Evolutionary conservation across 2,329 filamentous ascomycete species (phyloP).

Genomic region (Paecilomyces fulvus): DNA sequence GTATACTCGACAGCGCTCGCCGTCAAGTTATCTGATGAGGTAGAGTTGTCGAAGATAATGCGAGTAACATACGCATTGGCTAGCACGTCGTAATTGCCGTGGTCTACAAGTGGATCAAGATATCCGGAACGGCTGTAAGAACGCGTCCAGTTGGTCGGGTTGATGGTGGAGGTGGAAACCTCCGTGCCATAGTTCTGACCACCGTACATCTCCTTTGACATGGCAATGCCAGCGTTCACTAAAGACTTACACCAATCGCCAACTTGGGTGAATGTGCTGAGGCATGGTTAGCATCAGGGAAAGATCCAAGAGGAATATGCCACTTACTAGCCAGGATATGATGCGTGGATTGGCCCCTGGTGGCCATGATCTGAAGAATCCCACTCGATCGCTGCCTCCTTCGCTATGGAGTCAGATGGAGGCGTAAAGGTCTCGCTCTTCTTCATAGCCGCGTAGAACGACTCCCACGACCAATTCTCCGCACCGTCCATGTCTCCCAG

Average conservation of each 20-base stretch:
- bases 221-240: slow-evolving; percentile 16
- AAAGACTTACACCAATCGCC: slow-evolving; percentile 16
- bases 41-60: slow-evolving; percentile 19
- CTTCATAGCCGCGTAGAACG: slow-evolving; percentile 26
- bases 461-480: slow-evolving; percentile 27
- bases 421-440: slow-evolving; percentile 19
- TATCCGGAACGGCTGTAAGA: slow-evolving; percentile 28
- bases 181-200: slow-evolving; percentile 22
- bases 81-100: slow-evolving; percentile 24
- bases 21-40: slow-evolving; percentile 17
- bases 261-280: slow-evolving; percentile 21
- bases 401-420: slow-evolving; percentile 10
- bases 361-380: slow-evolving; percentile 14
- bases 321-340: slow-evolving; percentile 20
- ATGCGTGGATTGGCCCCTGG: slow-evolving; percentile 16
- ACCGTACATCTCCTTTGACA: slow-evolving; percentile 21
- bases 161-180: slow-evolving; percentile 26
- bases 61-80: slow-evolving; percentile 23
- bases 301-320: background rate
- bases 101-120: slow-evolving; percentile 25
- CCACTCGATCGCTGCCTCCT: slow-evolving; percentile 17
- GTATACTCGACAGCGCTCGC: slow-evolving; percentile 25
- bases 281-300: slow-evolving; percentile 5
- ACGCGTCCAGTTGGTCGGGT: slow-evolving; percentile 27
- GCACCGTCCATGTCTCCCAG: slow-evolving; percentile 26